Conservation (phyloP, 495 filamentous ascomycete species). For the Trichoderma virens region DNA sequence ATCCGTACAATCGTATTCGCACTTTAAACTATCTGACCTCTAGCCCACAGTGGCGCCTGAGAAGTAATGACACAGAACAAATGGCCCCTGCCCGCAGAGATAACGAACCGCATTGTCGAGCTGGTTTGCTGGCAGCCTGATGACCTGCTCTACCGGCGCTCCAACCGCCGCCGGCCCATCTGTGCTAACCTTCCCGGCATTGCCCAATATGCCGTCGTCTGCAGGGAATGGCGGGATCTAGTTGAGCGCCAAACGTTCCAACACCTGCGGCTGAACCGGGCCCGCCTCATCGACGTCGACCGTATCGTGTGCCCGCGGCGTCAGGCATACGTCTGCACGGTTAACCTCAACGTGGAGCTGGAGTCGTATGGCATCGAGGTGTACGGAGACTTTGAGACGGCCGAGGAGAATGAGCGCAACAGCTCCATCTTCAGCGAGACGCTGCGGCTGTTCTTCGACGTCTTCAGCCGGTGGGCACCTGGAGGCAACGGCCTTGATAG, state of each 20-base stretch:
- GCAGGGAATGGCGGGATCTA: slow-evolving; percentile 18
- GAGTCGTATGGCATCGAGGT: neutral
- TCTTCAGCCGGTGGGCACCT: neutral
- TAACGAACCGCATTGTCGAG: neutral
- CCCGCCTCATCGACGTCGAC: slow-evolving; percentile 15
- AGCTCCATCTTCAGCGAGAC: slow-evolving; percentile 6
- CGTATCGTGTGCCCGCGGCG: neutral
- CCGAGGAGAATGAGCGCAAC: slow-evolving; percentile 4
- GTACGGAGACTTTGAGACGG: slow-evolving; percentile 2
- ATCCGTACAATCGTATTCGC: neutral
- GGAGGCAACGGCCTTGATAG: neutral
- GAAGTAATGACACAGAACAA: neutral
- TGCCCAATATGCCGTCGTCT: slow-evolving; percentile 12
- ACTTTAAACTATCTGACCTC: neutral
- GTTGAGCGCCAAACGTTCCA: slow-evolving; percentile 17
- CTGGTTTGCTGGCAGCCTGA: too few species aligned
- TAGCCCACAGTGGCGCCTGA: neutral
- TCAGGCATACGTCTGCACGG: neutral
- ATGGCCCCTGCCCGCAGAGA: neutral
- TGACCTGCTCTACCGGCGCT: neutral
- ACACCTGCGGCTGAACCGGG: slow-evolving; percentile 15
- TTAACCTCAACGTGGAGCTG: slow-evolving; percentile 9
- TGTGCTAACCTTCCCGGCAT: neutral
- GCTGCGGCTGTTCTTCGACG: neutral
- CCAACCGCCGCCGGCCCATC: neutral